A percentile compares a stretch with the other conserved stretches of the same genome.
Conservation (phyloP, 495 filamentous ascomycete species). For the Pyrenula massariospora region DNA sequence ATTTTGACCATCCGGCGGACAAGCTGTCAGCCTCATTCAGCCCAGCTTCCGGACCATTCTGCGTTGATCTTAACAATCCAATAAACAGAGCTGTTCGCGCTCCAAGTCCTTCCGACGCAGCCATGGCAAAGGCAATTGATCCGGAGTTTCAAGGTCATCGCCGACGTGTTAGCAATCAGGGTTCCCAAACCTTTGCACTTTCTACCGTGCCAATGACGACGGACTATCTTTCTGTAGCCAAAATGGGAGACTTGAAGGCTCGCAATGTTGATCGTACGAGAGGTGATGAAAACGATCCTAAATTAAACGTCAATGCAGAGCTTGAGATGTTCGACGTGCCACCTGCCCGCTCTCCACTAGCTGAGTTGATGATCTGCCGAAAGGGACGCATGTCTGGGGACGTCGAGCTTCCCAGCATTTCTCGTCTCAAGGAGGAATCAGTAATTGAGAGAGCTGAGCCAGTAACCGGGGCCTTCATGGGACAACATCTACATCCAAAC, state of each 20-base stretch:
- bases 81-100: slow-evolving; percentile 4
- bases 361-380: too few relatives aligned
- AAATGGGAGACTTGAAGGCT: neutral
- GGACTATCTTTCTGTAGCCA: neutral
- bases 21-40: neutral
- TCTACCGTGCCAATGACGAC: slow-evolving; percentile 3
- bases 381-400: too few relatives aligned
- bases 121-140: slow-evolving; percentile 12
- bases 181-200: neutral
- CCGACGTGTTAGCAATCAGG: neutral
- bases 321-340: neutral
- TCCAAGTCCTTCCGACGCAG: slow-evolving; percentile 21
- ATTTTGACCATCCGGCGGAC: neutral
- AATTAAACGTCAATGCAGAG: neutral
- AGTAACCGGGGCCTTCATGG: too few relatives aligned
- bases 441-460: neutral
- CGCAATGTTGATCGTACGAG: slow-evolving; percentile 1
- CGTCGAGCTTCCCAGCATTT: neutral
- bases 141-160: neutral
- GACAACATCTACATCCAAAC: too few relatives aligned
- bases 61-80: neutral
- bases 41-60: neutral
- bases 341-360: neutral
- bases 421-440: neutral
- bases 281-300: neutral